Evolutionary conservation across 176 grass and related monocot genomes (phyloP).

Genomic region (Musa troglodytarum): DNA sequence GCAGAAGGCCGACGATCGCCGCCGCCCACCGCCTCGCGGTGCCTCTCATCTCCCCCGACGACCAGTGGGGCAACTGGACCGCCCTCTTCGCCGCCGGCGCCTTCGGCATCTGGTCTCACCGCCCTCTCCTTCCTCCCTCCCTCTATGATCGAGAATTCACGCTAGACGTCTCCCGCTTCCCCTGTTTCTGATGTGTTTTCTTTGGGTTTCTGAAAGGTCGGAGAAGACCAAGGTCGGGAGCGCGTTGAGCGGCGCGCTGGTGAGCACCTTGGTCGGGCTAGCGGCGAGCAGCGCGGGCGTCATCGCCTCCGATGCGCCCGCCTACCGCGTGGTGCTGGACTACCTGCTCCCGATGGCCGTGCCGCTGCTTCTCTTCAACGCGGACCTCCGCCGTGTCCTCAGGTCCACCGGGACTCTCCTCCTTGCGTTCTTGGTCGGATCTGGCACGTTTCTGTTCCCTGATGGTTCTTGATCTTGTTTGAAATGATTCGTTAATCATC

Average conservation of each 20-base stretch:
- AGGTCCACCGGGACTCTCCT: slow-evolving; percentile 52
- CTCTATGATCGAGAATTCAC: not conserved
- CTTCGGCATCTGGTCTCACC: slow-evolving; percentile 55
- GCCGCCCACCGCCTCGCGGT: not conserved
- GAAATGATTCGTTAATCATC: not conserved
- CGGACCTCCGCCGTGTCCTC: slow-evolving; percentile 50
- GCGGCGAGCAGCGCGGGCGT: slow-evolving; percentile 52
- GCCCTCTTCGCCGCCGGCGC: slow-evolving; percentile 47
- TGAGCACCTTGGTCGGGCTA: slow-evolving; percentile 53
- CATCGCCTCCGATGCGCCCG: slow-evolving; percentile 49
- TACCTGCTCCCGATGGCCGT: slow-evolving; percentile 59
- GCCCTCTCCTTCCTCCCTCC: not conserved
- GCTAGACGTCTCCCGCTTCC: not conserved
- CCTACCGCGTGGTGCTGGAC: slow-evolving; percentile 48
- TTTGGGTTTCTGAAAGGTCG: slow-evolving; percentile 21
- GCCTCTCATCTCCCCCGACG: slow-evolving; percentile 44
- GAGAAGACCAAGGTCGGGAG: slow-evolving; percentile 47
- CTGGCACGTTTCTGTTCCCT: slow-evolving; percentile 18
- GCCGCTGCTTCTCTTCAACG: slow-evolving; percentile 59
- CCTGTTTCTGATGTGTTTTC: not conserved
- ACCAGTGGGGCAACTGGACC: slow-evolving; percentile 79
- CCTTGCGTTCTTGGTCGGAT: slow-evolving; percentile 58
- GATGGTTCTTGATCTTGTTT: not conserved
- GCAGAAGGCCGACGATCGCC: slow-evolving; percentile 2
- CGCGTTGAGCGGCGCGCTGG: slow-evolving; percentile 55